These are phyloP conservation scores for Blastobotrys robertii DNA, from an alignment of 805 yeast species.

Conservation along the genomic window DNA sequence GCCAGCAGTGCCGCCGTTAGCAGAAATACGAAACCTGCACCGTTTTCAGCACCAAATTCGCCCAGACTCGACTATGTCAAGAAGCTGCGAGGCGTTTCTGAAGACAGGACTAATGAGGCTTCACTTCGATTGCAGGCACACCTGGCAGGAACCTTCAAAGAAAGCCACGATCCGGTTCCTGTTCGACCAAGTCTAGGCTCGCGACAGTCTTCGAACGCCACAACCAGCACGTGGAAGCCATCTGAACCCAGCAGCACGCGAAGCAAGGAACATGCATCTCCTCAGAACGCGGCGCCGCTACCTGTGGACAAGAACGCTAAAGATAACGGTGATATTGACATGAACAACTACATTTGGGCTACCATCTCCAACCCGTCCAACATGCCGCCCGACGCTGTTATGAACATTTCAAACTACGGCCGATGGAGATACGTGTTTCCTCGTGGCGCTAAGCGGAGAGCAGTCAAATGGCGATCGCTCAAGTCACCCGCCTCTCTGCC, in stretches of 20 bases:
- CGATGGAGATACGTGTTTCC: constrained; percentile 93
- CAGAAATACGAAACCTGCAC: not conserved
- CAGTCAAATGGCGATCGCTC: constrained; percentile 87
- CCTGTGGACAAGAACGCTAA: not conserved
- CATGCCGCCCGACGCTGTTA: constrained; percentile 43
- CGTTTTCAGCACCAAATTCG: not conserved
- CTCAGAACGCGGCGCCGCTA: not conserved
- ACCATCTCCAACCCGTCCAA: constrained; percentile 69
- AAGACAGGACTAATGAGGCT: too few species aligned
- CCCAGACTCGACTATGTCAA: not conserved
- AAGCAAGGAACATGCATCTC: too few species aligned
- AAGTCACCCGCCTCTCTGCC: constrained; percentile 93
- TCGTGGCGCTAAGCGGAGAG: constrained; percentile 47
- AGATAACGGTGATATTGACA: constrained; percentile 6
- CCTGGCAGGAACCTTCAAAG: too few species aligned
- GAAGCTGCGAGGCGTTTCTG: too few species aligned
- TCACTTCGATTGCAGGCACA: too few species aligned
- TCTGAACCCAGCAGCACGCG: not conserved
- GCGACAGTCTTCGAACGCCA: too few species aligned
- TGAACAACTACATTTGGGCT: constrained; percentile 41
- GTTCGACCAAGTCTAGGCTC: too few species aligned
- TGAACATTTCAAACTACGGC: constrained; percentile 55
- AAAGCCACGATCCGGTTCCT: too few species aligned
- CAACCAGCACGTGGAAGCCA: too few species aligned
- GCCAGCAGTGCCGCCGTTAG: not conserved